Percentiles rank a stretch among this genome's conserved stretches.
phyloP scores from a whole-genome alignment of 305 asterid genomes.

The Nicotiana rustica region DNA sequence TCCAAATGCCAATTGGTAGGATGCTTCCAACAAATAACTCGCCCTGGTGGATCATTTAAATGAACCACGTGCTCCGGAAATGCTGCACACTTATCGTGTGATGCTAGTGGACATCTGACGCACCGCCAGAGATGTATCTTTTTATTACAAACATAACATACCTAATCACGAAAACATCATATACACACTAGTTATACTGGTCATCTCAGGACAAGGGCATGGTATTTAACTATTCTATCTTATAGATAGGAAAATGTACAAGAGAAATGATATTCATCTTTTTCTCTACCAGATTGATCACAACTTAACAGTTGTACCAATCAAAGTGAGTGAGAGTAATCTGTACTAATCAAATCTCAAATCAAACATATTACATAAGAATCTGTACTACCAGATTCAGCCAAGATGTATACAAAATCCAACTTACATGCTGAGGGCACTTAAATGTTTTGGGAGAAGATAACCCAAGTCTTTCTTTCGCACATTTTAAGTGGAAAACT shows the following conservation, averaged over 20 bases:
- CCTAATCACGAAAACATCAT: slow-evolving; percentile 55
- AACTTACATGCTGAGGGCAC: slow-evolving; percentile 96
- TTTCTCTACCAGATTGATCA: slow-evolving; percentile 1
- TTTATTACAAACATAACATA: slow-evolving; percentile 80
- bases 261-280: slow-evolving; percentile 2
- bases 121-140: slow-evolving; percentile 77
- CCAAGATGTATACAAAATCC: neutral
- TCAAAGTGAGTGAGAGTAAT: neutral
- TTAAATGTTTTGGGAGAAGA: slow-evolving; percentile 69
- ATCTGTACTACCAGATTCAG: neutral
- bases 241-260: slow-evolving; percentile 17
- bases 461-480: slow-evolving; percentile 54
- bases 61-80: slow-evolving; percentile 74
- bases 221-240: slow-evolving; percentile 3
- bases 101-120: slow-evolving; percentile 74
- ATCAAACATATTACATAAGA: neutral
- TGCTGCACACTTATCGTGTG: slow-evolving; percentile 81
- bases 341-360: slow-evolving; percentile 18
- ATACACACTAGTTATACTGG: slow-evolving; percentile 32
- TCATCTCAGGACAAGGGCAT: slow-evolving; percentile 12
- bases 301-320: neutral
- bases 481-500: slow-evolving; percentile 76
- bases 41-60: slow-evolving; percentile 68
- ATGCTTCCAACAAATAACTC: slow-evolving; percentile 93
- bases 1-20: slow-evolving; percentile 64